A percentile compares a stretch with the other conserved stretches of the same genome.
Conservation (phyloP, 306 rosid species). For the Hippophae tibetana region DNA sequence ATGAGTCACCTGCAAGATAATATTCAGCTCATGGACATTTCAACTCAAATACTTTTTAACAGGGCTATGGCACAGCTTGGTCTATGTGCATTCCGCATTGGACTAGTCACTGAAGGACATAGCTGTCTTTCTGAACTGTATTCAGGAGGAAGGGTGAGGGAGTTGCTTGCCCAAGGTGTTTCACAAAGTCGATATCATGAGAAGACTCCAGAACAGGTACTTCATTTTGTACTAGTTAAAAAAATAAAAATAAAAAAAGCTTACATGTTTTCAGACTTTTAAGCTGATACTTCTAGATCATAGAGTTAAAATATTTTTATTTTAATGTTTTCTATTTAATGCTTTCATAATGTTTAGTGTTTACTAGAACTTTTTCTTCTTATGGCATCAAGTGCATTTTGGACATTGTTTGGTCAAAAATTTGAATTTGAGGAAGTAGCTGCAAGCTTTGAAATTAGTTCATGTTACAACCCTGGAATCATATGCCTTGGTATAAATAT, state of each 20-base stretch:
- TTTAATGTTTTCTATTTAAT: no score
- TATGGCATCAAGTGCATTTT: no score
- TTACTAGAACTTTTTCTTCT: no score
- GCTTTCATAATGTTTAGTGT: no score
- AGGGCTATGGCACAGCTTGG: conserved; percentile 96
- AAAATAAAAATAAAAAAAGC: neutral
- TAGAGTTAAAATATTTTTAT: no score
- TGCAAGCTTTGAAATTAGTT: no score
- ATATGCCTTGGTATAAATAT: no score
- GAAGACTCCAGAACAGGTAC: conserved; percentile 98
- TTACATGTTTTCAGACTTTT: neutral
- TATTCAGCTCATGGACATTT: conserved; percentile 85
- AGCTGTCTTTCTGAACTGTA: conserved; percentile 85
- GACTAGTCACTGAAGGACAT: conserved; percentile 71
- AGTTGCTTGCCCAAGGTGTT: conserved; percentile 94
- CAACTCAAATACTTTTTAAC: conserved; percentile 89
- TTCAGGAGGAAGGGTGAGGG: conserved; percentile 98
- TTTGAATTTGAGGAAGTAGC: no score
- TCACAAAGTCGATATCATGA: conserved; percentile 91
- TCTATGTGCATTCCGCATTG: conserved; percentile 79
- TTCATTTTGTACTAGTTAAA: neutral
- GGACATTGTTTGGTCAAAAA: no score
- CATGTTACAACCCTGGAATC: no score
- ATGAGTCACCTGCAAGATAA: conserved; percentile 97
- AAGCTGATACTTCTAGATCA: neutral